Evolutionary conservation across 2,329 filamentous ascomycete species (phyloP), one percentile per base, ranked within the genome.

Genomic region (Orbilia blumenaviensis): DNA sequence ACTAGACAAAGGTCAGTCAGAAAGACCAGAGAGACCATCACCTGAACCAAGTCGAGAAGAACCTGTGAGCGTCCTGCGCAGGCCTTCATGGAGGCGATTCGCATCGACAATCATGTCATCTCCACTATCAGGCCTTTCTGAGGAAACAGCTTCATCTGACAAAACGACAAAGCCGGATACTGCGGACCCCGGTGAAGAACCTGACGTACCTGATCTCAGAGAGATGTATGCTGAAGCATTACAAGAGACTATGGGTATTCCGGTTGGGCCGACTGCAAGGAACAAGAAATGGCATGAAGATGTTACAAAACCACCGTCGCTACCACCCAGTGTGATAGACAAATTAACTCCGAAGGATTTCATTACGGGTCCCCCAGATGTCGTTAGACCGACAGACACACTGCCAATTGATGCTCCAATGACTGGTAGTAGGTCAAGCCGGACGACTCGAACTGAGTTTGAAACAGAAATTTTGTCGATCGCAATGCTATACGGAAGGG

Each of bases 201-300:
- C 29, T 18, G 32, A 56, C 7, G 32, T 68, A 8, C 56, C 46
- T 1, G 71, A 75, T 25, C 18, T 60, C 9, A 41, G 58, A 23
- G 71, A 75, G 18, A 14, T 75, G n/a, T 75, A 75, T 25, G 71
- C 71, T n/a, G 63, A 75, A 16, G 71, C 71, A 12, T 27, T 75
- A 16, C 54, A 75, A 27, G 34, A 75, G 34, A 75, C 63, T 3
- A 34, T 54, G 9, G 71, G 71, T 3, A 42, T 68, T 32, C 56
- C 63, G n/a, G 21, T 63, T 50, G 58, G 63, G 4, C 25, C 52
- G 21, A 41, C n/a, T n/a, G n/a, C 14, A 18, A 75, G 63, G 25
- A 63, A 64, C 36, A 75, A 48, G 27, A 75, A 68, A 21, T 18
- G 32, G 12, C 12, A 9, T 16, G 63, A 64, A 18, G 71, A 75